Evolutionary conservation across 495 filamentous ascomycete genomes (phyloP), one percentile per base, ranked within the genome.

Genomic region (Neurospora pannonica): DNA sequence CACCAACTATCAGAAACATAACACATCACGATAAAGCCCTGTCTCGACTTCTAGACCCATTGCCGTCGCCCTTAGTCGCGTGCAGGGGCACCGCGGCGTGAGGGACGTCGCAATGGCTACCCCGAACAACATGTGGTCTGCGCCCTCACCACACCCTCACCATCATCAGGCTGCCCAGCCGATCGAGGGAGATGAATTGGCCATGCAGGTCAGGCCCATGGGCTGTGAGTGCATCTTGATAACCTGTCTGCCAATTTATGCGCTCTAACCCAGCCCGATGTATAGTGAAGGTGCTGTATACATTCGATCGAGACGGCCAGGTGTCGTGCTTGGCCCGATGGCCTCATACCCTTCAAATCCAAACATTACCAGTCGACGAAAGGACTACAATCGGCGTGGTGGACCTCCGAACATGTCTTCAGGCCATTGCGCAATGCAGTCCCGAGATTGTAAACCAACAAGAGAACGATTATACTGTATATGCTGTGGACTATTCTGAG

Each of bases 401-500:
- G 43, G 94, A 97, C 80, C 86, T 99, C 72, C 94, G 91, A 77
- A 93, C 91, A 76, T 98, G 95, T 78, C 91, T 98, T 31, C 90
- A 95, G 79, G 94, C 95, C 40, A 93, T 99, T 76, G 90, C 83
- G 69, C 79, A 85, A 71, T 85, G 82, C 80, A 97, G 94, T 79
- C 96, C 96, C 46, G 96, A 99, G 83, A 85, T 99, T 34, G 87
- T 97, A 71, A 91, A 92, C 48, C 90, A 91, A 75, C 86, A 92
- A 42, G 94, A 94, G 71, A 92, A 90, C 75, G 97, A 99, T 83
- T 98, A 97, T 79, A 97, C 94, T 15, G 90, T 99, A 73, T 99
- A 99, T 82, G 95, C 96, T 28, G 94, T 93, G 83, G 96, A 99
- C 79, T 98, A 94, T 82, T 98, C 96, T 8, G 96, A 99, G 82